Conservation (phyloP, 2,329 filamentous ascomycete species). For the Apiospora pterosperma region DNA sequence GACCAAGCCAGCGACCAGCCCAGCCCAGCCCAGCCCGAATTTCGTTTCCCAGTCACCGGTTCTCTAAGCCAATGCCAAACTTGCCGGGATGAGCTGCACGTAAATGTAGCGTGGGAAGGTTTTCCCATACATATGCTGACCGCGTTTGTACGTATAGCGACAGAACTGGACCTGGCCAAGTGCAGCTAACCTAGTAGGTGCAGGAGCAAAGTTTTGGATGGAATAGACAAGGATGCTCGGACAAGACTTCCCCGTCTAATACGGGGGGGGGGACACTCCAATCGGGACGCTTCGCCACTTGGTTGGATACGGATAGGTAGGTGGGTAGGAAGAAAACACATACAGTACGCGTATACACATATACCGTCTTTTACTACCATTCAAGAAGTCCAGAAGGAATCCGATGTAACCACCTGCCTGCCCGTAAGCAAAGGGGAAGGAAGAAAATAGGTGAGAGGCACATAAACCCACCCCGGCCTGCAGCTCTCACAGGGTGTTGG, state of each 20-base stretch:
- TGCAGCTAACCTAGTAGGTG: not conserved
- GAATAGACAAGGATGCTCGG: not conserved
- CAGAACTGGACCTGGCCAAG: not conserved
- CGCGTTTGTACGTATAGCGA: not conserved
- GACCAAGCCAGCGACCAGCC: not conserved
- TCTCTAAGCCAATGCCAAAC: not conserved
- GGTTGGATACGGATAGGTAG: not conserved
- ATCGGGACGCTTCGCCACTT: not conserved
- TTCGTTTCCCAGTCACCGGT: not conserved
- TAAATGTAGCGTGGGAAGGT: not conserved
- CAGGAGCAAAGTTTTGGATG: not conserved
- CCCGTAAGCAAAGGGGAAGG: not conserved
- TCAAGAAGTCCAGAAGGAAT: not conserved
- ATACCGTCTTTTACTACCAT: not conserved
- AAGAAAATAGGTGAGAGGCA: no score
- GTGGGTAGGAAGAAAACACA: not conserved
- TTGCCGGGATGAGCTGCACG: not conserved
- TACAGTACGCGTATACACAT: not conserved
- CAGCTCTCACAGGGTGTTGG: conserved; percentile 1
- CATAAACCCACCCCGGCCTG: conserved; percentile 1
- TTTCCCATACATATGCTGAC: not conserved
- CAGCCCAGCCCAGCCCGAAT: no score
- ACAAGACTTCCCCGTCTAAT: not conserved
- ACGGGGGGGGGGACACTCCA: not conserved
- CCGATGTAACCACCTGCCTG: not conserved